phyloP scores from a whole-genome alignment of 257 asterid species.

The Linaria vulgaris region DNA sequence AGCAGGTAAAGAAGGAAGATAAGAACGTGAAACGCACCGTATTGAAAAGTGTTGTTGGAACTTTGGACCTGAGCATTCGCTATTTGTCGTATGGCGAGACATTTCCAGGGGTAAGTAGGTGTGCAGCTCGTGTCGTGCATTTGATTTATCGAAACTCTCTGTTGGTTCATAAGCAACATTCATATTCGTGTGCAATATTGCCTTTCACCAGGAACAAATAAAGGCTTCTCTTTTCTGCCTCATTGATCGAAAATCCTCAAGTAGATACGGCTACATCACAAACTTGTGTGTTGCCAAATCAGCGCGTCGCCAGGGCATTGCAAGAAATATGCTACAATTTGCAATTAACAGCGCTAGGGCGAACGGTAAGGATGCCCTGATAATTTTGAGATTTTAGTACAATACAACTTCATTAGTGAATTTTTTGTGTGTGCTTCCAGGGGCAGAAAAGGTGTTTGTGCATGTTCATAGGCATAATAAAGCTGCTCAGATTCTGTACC shows the following conservation, averaged over 20 bases:
- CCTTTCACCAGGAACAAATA: conserved; percentile 41
- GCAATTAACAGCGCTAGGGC: conserved; percentile 43
- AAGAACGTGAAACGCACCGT: conserved; percentile 29
- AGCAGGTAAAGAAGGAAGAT: conserved; percentile 51
- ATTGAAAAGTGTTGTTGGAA: conserved; percentile 57
- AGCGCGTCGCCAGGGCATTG: conserved; percentile 70
- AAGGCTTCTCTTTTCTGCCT: conserved; percentile 42
- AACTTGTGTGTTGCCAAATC: conserved; percentile 73
- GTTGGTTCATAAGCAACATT: neutral
- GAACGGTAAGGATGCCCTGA: conserved; percentile 40
- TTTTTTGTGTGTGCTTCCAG: conserved; percentile 33
- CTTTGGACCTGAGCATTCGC: conserved; percentile 61
- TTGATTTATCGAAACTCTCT: neutral
- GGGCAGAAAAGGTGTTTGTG: conserved; percentile 57
- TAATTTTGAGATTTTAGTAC: neutral
- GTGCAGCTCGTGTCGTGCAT: too few relatives aligned
- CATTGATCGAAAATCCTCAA: conserved; percentile 26
- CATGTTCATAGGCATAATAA: conserved; percentile 59
- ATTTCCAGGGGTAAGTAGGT: conserved; percentile 50
- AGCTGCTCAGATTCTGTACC: conserved; percentile 54
- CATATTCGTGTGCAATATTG: too few relatives aligned
- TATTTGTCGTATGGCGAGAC: conserved; percentile 44
- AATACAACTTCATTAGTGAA: neutral
- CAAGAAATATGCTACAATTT: conserved; percentile 48
- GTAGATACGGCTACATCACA: conserved; percentile 53